These are phyloP conservation scores for Talaromyces sp. DNA, from an alignment of 2,329 filamentous ascomycete genomes.

Conservation along the genomic window DNA sequence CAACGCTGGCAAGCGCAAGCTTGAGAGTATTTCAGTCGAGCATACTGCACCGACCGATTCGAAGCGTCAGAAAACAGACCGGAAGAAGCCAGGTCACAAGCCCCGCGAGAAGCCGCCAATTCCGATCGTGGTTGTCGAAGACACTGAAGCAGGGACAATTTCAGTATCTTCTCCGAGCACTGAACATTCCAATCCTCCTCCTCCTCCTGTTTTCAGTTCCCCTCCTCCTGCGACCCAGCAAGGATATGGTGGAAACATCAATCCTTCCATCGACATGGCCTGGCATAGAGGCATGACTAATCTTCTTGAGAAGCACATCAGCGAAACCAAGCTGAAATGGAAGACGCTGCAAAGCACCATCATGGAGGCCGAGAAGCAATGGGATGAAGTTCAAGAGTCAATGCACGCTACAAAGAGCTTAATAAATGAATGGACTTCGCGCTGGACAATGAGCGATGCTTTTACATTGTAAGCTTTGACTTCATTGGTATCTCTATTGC, in stretches of 20 bases:
- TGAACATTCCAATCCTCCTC: background rate
- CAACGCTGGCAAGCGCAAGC: slow-evolving; percentile 6
- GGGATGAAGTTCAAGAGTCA: background rate
- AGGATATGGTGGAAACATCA: background rate
- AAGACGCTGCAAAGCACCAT: background rate
- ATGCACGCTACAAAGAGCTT: background rate
- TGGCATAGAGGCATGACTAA: background rate
- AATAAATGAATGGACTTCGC: background rate
- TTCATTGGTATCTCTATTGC: background rate
- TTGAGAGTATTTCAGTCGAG: background rate
- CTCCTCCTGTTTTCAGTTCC: too few species aligned
- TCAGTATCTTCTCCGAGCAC: background rate
- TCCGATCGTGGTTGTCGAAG: background rate
- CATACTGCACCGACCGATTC: background rate
- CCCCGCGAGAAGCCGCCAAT: background rate
- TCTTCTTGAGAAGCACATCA: background rate
- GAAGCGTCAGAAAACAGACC: background rate
- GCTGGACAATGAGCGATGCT: background rate
- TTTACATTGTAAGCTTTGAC: background rate
- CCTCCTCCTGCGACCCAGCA: background rate
- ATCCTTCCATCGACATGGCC: background rate
- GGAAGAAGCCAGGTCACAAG: slow-evolving; percentile 5
- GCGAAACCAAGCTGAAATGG: background rate
- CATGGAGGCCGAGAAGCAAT: background rate
- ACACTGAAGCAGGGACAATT: background rate